A percentile compares a stretch with the other conserved stretches of the same genome.
Evolutionary conservation across 2,329 filamentous ascomycete genomes (phyloP).

Genomic region (Chaetomium sp.): DNA sequence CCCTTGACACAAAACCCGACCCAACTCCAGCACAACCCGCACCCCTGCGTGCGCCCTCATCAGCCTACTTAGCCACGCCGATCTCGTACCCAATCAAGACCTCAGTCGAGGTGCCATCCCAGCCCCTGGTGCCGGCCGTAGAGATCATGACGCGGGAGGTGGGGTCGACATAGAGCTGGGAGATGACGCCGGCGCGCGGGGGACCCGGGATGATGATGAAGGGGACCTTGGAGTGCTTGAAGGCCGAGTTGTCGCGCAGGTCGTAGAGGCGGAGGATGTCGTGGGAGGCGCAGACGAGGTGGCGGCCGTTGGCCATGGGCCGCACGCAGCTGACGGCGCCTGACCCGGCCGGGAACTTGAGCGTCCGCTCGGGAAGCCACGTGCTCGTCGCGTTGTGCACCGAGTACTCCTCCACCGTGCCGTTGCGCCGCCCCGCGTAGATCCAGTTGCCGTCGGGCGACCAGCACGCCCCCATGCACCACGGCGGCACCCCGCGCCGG

Average conservation of each 20-base stretch:
- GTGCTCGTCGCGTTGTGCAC: slow-evolving; percentile 72
- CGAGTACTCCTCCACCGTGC: slow-evolving; percentile 92
- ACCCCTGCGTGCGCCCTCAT: not conserved
- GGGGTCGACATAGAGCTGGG: slow-evolving; percentile 81
- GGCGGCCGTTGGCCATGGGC: slow-evolving; percentile 89
- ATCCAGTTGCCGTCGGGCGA: slow-evolving; percentile 93
- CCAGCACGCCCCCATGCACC: slow-evolving; percentile 98
- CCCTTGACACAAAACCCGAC: not conserved
- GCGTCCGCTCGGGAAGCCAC: slow-evolving; percentile 72
- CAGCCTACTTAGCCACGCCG: slow-evolving; percentile 38
- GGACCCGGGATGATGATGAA: slow-evolving; percentile 96
- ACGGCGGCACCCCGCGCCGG: slow-evolving; percentile 77
- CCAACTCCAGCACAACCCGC: not conserved
- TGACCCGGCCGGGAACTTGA: slow-evolving; percentile 87
- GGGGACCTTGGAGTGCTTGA: slow-evolving; percentile 78
- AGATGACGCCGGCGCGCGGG: slow-evolving; percentile 80
- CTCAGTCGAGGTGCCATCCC: slow-evolving; percentile 90
- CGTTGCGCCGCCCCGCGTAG: slow-evolving; percentile 87
- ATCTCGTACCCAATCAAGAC: slow-evolving; percentile 96
- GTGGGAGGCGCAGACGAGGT: slow-evolving; percentile 89
- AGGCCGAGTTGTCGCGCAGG: slow-evolving; percentile 64
- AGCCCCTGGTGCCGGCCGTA: slow-evolving; percentile 87
- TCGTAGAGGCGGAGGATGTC: slow-evolving; percentile 95
- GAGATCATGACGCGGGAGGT: slow-evolving; percentile 90
- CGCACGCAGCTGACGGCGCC: slow-evolving; percentile 86